Percentiles rank a stretch among this genome's conserved stretches.
Conservation (phyloP, 169 alveolate genomes). For the Sarcocystis neurona region DNA sequence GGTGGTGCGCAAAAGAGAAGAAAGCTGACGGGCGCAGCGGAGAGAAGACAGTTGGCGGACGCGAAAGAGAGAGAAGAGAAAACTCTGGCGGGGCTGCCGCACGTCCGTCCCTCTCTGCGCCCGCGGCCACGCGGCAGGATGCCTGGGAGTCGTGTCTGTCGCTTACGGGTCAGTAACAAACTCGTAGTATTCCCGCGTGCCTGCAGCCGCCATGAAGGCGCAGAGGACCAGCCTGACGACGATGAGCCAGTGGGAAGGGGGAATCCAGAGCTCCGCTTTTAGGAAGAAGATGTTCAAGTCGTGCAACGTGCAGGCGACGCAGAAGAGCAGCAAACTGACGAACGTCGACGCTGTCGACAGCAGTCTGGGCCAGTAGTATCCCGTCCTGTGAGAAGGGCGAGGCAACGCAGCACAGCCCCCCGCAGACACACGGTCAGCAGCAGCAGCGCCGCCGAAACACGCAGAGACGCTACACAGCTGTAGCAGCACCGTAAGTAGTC, state of each 20-base stretch:
- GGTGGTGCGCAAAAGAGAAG: no score
- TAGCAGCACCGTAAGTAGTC: no score
- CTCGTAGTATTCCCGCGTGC: constrained; percentile 51
- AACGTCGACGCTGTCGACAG: constrained; percentile 18
- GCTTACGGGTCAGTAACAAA: constrained; percentile 21
- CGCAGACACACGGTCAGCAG: background rate
- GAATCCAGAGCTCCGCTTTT: constrained; percentile 79
- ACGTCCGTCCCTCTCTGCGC: background rate
- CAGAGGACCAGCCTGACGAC: constrained; percentile 75
- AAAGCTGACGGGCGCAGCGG: no score
- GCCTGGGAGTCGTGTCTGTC: background rate
- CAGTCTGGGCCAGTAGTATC: constrained; percentile 32
- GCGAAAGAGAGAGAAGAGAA: no score
- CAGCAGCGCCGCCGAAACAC: no score
- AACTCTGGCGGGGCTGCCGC: no score
- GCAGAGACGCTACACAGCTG: no score
- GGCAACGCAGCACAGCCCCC: background rate
- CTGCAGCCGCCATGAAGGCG: constrained; percentile 69
- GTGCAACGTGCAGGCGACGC: constrained; percentile 30
- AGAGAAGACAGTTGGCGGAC: no score
- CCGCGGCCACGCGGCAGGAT: background rate
- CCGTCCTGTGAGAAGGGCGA: constrained; percentile 34
- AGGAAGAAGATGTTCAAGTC: constrained; percentile 73
- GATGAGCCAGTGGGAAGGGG: constrained; percentile 80
- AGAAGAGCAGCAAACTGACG: constrained; percentile 4